Conservation (phyloP, 768 basidiomycete genomes). For the Lanmaoa rubissima region DNA sequence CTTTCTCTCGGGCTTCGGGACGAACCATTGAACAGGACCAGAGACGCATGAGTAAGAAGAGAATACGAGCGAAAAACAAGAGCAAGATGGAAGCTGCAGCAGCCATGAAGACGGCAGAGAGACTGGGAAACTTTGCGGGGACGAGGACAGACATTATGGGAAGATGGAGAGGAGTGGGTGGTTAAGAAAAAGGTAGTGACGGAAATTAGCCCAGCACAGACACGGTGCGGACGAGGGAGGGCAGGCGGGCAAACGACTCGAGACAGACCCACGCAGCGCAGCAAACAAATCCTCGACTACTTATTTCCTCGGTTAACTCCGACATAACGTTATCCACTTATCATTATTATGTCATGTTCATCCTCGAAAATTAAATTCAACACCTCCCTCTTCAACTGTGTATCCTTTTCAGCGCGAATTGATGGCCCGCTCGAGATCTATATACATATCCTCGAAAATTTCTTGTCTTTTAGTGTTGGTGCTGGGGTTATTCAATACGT, state of each 20-base stretch:
- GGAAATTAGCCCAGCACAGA: slow-evolving; percentile 27
- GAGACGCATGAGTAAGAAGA: slow-evolving; percentile 27
- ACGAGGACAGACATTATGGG: slow-evolving; percentile 33
- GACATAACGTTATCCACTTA: slow-evolving; percentile 6
- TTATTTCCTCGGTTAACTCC: slow-evolving; percentile 31
- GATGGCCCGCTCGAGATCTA: not conserved
- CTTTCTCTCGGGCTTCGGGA: slow-evolving; percentile 19
- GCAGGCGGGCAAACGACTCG: slow-evolving; percentile 8
- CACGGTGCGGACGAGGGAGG: slow-evolving; percentile 8
- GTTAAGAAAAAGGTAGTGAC: slow-evolving; percentile 23
- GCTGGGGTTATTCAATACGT: no score
- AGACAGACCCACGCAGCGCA: slow-evolving; percentile 21
- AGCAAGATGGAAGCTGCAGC: slow-evolving; percentile 28
- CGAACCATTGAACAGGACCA: slow-evolving; percentile 23
- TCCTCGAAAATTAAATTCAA: not conserved
- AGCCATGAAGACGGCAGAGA: slow-evolving; percentile 33
- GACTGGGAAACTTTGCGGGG: slow-evolving; percentile 28
- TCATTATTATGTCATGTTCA: slow-evolving; percentile 14
- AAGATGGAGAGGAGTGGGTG: not conserved
- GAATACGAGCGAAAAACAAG: slow-evolving; percentile 30
- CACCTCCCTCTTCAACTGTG: not conserved
- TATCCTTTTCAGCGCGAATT: not conserved
- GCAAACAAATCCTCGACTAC: slow-evolving; percentile 6
- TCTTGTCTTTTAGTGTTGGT: not conserved
- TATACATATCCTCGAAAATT: no score